Conservation (phyloP, 805 yeast species). For the Cyberlindnera saturnus region DNA sequence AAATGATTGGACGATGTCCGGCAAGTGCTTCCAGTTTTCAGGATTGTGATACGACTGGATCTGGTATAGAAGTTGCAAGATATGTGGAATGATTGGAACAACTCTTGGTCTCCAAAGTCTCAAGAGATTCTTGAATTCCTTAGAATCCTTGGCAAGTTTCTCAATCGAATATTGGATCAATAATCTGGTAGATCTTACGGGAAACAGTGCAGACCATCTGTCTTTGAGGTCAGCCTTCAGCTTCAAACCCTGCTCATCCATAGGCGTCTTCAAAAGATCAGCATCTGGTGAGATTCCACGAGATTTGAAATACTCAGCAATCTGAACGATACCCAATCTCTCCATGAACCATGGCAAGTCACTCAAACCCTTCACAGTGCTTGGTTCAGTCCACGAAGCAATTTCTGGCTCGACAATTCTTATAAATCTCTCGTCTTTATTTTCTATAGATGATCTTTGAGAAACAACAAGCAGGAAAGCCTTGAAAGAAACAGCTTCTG, state of each 20-base stretch:
- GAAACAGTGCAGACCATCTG: slow-evolving; percentile 92
- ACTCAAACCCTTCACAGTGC: slow-evolving; percentile 80
- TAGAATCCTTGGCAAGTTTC: slow-evolving; percentile 72
- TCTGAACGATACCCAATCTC: slow-evolving; percentile 87
- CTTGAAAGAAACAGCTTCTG: slow-evolving; percentile 90
- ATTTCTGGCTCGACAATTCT: slow-evolving; percentile 91
- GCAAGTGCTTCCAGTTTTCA: slow-evolving; percentile 81
- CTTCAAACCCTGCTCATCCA: slow-evolving; percentile 83
- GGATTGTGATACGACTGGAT: slow-evolving; percentile 95
- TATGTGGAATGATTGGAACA: slow-evolving; percentile 86
- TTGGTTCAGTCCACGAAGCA: slow-evolving; percentile 87
- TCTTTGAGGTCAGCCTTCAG: slow-evolving; percentile 76
- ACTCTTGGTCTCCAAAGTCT: slow-evolving; percentile 90
- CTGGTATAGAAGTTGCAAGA: slow-evolving; percentile 79
- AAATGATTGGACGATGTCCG: slow-evolving; percentile 85
- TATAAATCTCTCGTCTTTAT: slow-evolving; percentile 73
- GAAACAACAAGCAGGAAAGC: slow-evolving; percentile 89
- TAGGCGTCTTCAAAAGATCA: slow-evolving; percentile 66
- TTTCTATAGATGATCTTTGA: slow-evolving; percentile 69
- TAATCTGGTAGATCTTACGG: slow-evolving; percentile 91
- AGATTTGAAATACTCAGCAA: slow-evolving; percentile 82
- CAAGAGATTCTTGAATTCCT: slow-evolving; percentile 61
- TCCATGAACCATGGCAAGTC: slow-evolving; percentile 99
- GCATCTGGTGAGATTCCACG: slow-evolving; percentile 77
- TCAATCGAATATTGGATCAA: slow-evolving; percentile 95